These are phyloP conservation scores for Pachysandra terminalis DNA, from an alignment of 164 flowering plant species.

Conservation along the genomic window DNA sequence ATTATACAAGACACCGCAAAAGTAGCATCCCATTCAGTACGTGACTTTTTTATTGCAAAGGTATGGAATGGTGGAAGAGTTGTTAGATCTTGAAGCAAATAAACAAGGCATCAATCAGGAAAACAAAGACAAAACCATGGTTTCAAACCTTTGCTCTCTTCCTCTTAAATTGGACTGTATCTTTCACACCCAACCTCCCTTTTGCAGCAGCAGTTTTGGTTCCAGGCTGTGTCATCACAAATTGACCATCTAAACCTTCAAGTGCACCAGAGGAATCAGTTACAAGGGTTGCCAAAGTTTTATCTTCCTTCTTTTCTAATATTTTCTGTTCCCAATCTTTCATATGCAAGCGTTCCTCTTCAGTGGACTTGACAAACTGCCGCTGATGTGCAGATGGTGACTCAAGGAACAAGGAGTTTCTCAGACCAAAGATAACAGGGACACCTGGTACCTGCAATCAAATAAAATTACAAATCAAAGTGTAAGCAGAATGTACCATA, in stretches of 20 bases:
- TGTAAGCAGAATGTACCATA: too few relatives aligned
- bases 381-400: slow-evolving; percentile 63
- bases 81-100: not conserved
- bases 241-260: slow-evolving; percentile 30
- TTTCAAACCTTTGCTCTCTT: slow-evolving; percentile 75
- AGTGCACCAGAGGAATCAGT: slow-evolving; percentile 23
- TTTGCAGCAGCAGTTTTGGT: slow-evolving; percentile 11
- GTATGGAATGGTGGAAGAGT: not conserved
- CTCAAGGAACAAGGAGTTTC: slow-evolving; percentile 69
- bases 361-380: slow-evolving; percentile 50
- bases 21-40: not conserved
- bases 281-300: slow-evolving; percentile 8
- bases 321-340: slow-evolving; percentile 50
- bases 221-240: slow-evolving; percentile 7
- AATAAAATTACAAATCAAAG: not conserved
- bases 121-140: not conserved
- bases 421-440: slow-evolving; percentile 65
- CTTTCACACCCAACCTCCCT: slow-evolving; percentile 30
- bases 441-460: slow-evolving; percentile 77
- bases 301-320: slow-evolving; percentile 32
- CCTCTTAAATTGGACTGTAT: slow-evolving; percentile 62
- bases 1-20: not conserved
- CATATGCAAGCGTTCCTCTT: slow-evolving; percentile 64
- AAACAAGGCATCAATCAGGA: not conserved
- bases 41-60: not conserved